Evolutionary conservation across 441 rosid species (phyloP).

Genomic region (Hura crepitans): DNA sequence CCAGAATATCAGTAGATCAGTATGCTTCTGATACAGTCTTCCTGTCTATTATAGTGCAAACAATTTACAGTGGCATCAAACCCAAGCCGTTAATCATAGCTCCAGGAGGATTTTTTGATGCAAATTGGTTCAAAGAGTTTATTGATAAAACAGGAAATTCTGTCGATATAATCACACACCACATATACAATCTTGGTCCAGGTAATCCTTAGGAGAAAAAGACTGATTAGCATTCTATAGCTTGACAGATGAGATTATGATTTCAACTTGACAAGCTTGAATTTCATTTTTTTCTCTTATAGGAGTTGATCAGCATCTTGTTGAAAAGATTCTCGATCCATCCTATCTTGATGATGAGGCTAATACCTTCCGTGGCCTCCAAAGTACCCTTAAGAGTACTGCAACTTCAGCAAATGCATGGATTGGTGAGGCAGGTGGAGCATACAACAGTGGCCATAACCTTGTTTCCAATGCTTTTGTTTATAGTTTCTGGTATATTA

Average conservation of each 20-base stretch:
- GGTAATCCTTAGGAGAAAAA: conserved; percentile 38
- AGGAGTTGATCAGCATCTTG: conserved; percentile 77
- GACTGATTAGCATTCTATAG: conserved; percentile 10
- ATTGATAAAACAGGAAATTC: conserved; percentile 42
- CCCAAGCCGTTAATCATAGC: conserved; percentile 66
- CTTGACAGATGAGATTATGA: neutral
- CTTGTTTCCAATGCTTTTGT: conserved; percentile 83
- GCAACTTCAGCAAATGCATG: conserved; percentile 60
- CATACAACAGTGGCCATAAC: conserved; percentile 83
- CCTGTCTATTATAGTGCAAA: conserved; percentile 43
- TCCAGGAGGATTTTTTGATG: conserved; percentile 88
- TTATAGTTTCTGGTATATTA: conserved; percentile 79
- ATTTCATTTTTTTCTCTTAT: neutral
- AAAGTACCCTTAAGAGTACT: conserved; percentile 44
- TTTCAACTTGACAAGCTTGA: conserved; percentile 12
- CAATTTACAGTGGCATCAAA: conserved; percentile 40
- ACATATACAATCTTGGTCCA: conserved; percentile 95
- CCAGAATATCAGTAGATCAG: conserved; percentile 61
- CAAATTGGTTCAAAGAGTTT: conserved; percentile 62
- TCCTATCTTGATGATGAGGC: conserved; percentile 58
- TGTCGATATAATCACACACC: conserved; percentile 64
- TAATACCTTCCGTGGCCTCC: conserved; percentile 47
- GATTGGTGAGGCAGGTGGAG: conserved; percentile 99
- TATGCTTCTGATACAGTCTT: conserved; percentile 66
- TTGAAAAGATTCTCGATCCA: conserved; percentile 80